Evolutionary conservation across 257 asterid genomes (phyloP), one percentile per base, ranked within the genome.

Genomic region (Leonotis leonurus): DNA sequence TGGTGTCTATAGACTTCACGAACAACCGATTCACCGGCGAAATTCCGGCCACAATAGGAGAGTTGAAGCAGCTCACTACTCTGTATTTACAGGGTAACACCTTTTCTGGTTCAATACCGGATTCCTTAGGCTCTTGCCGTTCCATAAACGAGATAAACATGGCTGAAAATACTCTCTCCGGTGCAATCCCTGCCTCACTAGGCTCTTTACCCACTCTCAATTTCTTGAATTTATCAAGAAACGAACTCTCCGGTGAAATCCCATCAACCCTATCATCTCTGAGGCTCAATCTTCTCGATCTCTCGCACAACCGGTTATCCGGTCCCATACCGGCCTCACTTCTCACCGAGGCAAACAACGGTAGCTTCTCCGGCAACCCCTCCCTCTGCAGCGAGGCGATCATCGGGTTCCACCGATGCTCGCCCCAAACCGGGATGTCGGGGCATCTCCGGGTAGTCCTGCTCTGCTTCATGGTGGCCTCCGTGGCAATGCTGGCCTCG

Each of bases 241-340:
- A 92, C 69, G 83, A 81, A 21, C 79, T 92, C 53, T 75, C 87
- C 3, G 98, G 98, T 10, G 67, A 54, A 12, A 92, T 92, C 56
- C 98, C 98, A 0, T 60, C n/a, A 12, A 64, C 84, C 49, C 67
- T 92, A 10, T 78, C 97, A 8, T 70, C 86, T 32, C 68, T 85
- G 18, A 78, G 58, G 70, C 81, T 92, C 12, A 92, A 80, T 33
- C 77, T 92, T 32, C 85, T 92, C 17, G 98, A 89, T 64, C 81
- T 92, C 8, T 86, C 98, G 0, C 6, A 83, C 21, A 92, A 92
- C 60, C 65, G 20, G 8, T 71, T 92, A 48, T 75, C 79, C 6
- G 97, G 97, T 24, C 67, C 81, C 5, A 70, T 89, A 33, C 97
- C 97, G 0, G 71, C 52, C 2, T 80, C 89, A 45, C 91, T 86